Base-by-base conservation (phyloP, 139 green algal genomes). In the Chlamydomonas eustigma region DNA sequence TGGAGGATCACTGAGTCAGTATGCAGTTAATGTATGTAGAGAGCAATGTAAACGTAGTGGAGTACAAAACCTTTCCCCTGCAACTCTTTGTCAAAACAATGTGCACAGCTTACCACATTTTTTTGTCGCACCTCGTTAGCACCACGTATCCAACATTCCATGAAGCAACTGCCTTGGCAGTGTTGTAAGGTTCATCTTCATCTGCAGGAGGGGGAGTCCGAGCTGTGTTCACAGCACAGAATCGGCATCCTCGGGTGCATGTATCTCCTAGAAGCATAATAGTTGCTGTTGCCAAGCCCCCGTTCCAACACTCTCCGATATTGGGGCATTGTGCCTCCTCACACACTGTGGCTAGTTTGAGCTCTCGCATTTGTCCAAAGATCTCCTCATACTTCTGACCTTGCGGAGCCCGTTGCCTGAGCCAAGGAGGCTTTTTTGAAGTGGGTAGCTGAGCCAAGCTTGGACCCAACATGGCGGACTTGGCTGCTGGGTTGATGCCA, bases 281-380 rank as follows among this genome's bases (percentile, higher is more conserved):
- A 8, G 90, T 96, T 50, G 93, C 92, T 71, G 88, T 93, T 28
- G 81, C 85, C 38, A 86, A 77, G 51, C 77, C 80, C 35, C 90
- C 91, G 71, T 92, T 93, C 92, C 92, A 97, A 81, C 92, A 98
- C 81, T 97, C 92, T 4, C 88, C 88, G 35, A 97, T 91, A 83
- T 97, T 97, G 39, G 93, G 93, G 77, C 93, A 97, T 83, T 93
- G 87, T n/a, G 92, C 93, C 80, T 96, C 91, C 77, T 97, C 91
- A 80, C 93, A 97, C 38, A 97, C 92, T 22, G 94, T 98, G 24
- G 88, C 79, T 5, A 98, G 88, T 68, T 92, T 91, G 34, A 98
- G 85, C 0, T 70, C 83, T 1, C 86, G 81, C 51, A 97, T 83
- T 73, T 91, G 85, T 3, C 84, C 71, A 36, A 91, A 91, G 1